A percentile compares a stretch with the other conserved stretches of the same genome.
These are phyloP conservation scores for Rhodotorula babjevae DNA, from an alignment of 768 basidiomycete species.

Conservation along the genomic window DNA sequence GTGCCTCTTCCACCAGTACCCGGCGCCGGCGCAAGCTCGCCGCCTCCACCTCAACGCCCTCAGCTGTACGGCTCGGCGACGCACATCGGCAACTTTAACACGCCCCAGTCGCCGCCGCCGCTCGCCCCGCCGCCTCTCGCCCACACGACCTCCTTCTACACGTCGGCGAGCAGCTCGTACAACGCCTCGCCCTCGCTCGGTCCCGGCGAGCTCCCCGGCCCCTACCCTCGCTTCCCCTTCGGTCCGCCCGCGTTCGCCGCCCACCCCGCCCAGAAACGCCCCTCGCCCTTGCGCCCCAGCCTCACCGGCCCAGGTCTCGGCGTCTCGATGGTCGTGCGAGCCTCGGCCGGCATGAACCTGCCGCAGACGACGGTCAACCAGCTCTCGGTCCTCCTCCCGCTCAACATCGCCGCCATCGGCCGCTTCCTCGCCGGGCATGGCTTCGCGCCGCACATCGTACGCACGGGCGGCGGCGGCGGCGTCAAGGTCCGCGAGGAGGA, in stretches of 20 bases:
- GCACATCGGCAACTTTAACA: background rate
- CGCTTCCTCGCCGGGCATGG: conserved; percentile 33
- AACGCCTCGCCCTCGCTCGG: background rate
- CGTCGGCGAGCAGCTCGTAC: conserved; percentile 3
- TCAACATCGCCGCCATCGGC: conserved; percentile 19
- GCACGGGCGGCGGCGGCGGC: background rate
- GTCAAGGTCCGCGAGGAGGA: conserved; percentile 16
- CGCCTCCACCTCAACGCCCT: background rate
- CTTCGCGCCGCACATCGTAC: conserved; percentile 25
- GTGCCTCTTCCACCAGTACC: conserved; percentile 17
- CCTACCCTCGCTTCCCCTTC: background rate
- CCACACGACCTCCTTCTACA: background rate
- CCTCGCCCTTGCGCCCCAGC: background rate
- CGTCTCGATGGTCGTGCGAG: conserved; percentile 19
- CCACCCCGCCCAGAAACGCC: background rate
- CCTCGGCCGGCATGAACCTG: conserved; percentile 24
- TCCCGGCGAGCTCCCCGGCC: too few relatives aligned
- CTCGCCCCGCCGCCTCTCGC: background rate
- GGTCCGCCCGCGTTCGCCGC: background rate
- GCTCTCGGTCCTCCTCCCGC: conserved; percentile 31
- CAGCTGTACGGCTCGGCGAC: background rate
- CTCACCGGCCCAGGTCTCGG: conserved; percentile 19
- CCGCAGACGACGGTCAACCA: conserved; percentile 25
- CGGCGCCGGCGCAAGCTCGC: background rate
- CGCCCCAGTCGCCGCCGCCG: background rate